phyloP scores from a whole-genome alignment of 2,329 filamentous ascomycete genomes.

The Ophioceras dolichostomum region DNA sequence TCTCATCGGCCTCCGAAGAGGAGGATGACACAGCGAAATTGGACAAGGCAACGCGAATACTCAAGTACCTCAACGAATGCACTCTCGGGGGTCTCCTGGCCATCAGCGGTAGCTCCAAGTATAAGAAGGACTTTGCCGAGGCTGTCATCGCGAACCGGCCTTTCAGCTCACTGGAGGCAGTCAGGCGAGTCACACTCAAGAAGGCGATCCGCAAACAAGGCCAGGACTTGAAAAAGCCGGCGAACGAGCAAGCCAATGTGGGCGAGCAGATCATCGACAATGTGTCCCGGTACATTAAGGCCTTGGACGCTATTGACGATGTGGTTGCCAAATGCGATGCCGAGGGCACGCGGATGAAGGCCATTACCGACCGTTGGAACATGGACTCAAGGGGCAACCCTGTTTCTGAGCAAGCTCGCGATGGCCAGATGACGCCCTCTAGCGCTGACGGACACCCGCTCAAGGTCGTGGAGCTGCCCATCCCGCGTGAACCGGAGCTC shows the following conservation, averaged over 20 bases:
- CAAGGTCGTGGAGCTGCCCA: constrained; percentile 27
- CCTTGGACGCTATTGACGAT: constrained; percentile 72
- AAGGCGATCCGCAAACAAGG: constrained; percentile 19
- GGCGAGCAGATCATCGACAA: constrained; percentile 40
- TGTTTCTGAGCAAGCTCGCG: constrained; percentile 12
- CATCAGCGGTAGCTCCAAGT: constrained; percentile 48
- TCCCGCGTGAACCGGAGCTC: constrained; percentile 54
- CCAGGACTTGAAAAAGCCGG: constrained; percentile 16
- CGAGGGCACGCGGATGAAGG: constrained; percentile 47
- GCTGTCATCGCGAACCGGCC: constrained; percentile 63
- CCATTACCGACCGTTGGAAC: constrained; percentile 33
- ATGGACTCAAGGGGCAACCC: constrained; percentile 33
- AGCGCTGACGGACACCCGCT: constrained; percentile 16
- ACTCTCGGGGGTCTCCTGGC: constrained; percentile 66
- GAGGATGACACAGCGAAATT: too few relatives aligned
- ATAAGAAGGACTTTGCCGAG: constrained; percentile 56
- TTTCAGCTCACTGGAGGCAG: constrained; percentile 53
- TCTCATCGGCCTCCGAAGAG: too few relatives aligned
- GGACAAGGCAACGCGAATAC: constrained; percentile 39
- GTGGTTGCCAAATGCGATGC: constrained; percentile 66
- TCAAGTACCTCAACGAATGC: constrained; percentile 77
- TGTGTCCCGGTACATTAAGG: constrained; percentile 60
- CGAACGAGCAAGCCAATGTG: constrained; percentile 28
- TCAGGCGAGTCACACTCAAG: constrained; percentile 50
- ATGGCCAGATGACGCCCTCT: constrained; percentile 22